These are phyloP conservation scores for Wallacemonas sp. DNA, from an alignment of 208 protist genomes.

Conservation along the genomic window DNA sequence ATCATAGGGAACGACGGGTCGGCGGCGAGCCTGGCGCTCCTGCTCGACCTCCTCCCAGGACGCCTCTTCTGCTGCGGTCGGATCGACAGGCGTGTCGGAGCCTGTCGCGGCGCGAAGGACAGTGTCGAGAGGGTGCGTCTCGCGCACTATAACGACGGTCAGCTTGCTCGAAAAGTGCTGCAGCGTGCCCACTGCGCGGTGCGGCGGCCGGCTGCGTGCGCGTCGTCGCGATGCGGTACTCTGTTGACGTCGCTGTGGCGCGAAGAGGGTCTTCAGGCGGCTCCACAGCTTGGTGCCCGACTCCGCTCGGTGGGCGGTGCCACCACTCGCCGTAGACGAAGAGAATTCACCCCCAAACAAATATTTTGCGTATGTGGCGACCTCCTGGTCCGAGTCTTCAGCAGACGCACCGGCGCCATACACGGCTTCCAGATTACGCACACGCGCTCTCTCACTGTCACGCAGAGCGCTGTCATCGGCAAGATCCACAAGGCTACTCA, in stretches of 20 bases:
- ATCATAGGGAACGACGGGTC: background rate
- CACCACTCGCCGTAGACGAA: no score
- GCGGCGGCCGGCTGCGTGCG: background rate
- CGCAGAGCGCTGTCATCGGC: background rate
- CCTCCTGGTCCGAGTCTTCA: conserved; percentile 8
- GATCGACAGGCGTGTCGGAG: no score
- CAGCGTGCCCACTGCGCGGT: background rate
- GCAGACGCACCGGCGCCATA: background rate
- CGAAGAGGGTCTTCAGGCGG: background rate
- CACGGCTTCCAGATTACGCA: conserved; percentile 1
- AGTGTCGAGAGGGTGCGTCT: background rate
- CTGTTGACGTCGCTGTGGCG: no score
- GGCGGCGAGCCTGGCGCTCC: background rate
- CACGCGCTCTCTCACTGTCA: background rate
- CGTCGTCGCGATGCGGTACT: no score
- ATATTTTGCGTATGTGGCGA: background rate
- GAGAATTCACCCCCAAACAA: no score
- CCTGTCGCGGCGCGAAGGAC: background rate
- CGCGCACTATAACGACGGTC: background rate
- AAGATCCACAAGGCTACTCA: conserved; percentile 1
- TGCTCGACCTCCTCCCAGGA: background rate
- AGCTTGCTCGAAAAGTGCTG: conserved; percentile 10
- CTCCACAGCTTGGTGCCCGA: background rate
- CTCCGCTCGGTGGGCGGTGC: background rate
- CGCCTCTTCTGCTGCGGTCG: background rate